Evolutionary conservation across 1,284 basidiomycete genomes (phyloP).

Genomic region (Macrocystidia cucumis): DNA sequence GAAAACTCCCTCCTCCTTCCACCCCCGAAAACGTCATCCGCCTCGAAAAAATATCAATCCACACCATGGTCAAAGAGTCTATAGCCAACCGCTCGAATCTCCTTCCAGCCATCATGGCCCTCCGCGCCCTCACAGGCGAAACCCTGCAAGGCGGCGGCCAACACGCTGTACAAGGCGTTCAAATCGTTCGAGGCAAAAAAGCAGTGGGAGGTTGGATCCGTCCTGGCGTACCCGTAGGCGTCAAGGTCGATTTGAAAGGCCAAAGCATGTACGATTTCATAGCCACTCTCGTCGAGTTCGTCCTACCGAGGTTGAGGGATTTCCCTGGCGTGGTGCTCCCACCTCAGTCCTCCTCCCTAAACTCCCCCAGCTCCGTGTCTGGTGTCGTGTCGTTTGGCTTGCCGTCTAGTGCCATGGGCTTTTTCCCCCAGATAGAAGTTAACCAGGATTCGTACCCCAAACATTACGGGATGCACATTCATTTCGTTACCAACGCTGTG

Average conservation of each 20-base stretch:
- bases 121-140: constrained; percentile 86
- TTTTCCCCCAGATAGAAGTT: constrained; percentile 94
- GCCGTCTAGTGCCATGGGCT: constrained; percentile 75
- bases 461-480: constrained; percentile 84
- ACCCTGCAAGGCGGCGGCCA: constrained; percentile 63
- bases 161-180: constrained; percentile 66
- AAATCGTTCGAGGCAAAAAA: constrained; percentile 75
- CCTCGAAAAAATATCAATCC: constrained; percentile 81
- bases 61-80: constrained; percentile 80
- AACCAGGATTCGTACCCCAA: constrained; percentile 86
- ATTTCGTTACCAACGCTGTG: constrained; percentile 81
- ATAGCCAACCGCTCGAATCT: constrained; percentile 70
- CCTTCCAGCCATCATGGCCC: constrained; percentile 80
- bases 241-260: constrained; percentile 86
- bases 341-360: constrained; percentile 49
- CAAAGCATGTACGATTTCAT: constrained; percentile 94
- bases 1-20: constrained; percentile 56
- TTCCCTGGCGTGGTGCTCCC: constrained; percentile 80
- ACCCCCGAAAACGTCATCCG: constrained; percentile 62
- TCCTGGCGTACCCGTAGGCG: constrained; percentile 77
- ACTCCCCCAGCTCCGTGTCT: constrained; percentile 70
- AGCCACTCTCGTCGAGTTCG: constrained; percentile 86
- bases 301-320: constrained; percentile 87
- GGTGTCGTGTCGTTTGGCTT: constrained; percentile 91
- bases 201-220: constrained; percentile 86